Evolutionary conservation across 192 early-diverging fungal genomes (phyloP), one percentile per base, ranked within the genome.

Genomic region (Ambispora gerdemannii): DNA sequence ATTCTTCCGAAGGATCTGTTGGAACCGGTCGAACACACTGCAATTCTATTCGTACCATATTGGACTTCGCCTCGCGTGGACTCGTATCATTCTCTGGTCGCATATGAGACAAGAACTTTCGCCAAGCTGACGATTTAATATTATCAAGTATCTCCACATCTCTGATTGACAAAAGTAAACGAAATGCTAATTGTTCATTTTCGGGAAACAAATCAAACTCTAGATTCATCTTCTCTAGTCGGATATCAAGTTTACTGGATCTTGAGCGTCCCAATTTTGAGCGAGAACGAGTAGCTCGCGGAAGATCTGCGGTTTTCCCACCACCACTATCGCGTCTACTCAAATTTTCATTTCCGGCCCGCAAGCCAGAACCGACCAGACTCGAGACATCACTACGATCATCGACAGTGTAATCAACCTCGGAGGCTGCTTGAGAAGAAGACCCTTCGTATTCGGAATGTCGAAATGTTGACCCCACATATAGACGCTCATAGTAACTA

Each of bases 101-200:
- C 77, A 89, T 80, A 36, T 85, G 81, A 0, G 88, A 82, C 62
- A 95, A 69, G 65, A 95, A 92, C 72, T 92, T 93, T n/a, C 84
- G 75, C 88, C 89, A 95, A 4, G 76, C 71, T 0, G 90, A 92
- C 0, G 88, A 86, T 70, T 81, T 79, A 30, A 93, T 77, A 63
- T 91, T 87, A 71, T 95, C 93, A 36, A 90, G 83, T 22, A 93
- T 84, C 60, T 93, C 93, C 33, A 92, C 52, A 34, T 92, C 87
- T 19, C 76, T 71, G 17, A 93, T 77, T 7, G 63, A 65, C 0
- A 90, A 35, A 0, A 76, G 70, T 7, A 90, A 63, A 30, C 82
- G 80, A 17, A 76, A 80, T 0, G 83, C 84, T 1, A 76, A 79
- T 36, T 82, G 77, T 6, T 79, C 74, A 6, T 73, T 64, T 20